Percentiles rank a stretch among this genome's conserved stretches.
Conservation (phyloP, 1,139 yeast genomes). For the Suhomyces anneliseae region DNA sequence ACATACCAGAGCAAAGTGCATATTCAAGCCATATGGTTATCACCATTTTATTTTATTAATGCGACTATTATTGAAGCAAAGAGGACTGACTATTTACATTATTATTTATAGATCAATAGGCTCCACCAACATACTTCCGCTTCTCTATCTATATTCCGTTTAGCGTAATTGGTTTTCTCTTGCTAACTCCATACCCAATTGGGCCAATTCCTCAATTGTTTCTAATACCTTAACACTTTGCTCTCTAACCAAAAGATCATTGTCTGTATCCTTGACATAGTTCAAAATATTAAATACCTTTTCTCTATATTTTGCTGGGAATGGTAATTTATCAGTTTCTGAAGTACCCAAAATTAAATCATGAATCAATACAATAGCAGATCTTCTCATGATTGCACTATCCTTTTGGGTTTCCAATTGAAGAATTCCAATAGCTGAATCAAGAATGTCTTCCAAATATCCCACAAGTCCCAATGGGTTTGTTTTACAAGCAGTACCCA, state of each 20-base stretch:
- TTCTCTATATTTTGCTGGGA: conserved; percentile 49
- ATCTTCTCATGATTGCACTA: conserved; percentile 62
- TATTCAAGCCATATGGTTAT: too few relatives aligned
- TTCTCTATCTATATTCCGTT: too few relatives aligned
- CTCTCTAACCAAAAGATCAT: conserved; percentile 59
- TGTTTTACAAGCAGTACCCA: conserved; percentile 65
- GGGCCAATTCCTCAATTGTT: conserved; percentile 40
- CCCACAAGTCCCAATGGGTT: conserved; percentile 56
- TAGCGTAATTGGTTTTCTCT: neutral
- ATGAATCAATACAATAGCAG: conserved; percentile 69
- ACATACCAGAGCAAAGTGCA: too few relatives aligned
- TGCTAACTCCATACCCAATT: conserved; percentile 13
- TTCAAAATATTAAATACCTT: conserved; percentile 42
- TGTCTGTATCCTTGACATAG: conserved; percentile 49
- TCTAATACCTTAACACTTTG: conserved; percentile 51
- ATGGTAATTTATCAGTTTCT: conserved; percentile 41
- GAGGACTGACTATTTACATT: too few relatives aligned
- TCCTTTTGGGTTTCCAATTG: conserved; percentile 52
- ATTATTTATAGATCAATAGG: too few relatives aligned
- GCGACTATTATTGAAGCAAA: too few relatives aligned
- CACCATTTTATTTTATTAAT: too few relatives aligned
- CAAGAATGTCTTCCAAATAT: conserved; percentile 58
- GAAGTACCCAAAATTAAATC: conserved; percentile 58
- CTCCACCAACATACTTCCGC: too few relatives aligned
- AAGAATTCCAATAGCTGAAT: conserved; percentile 74